These are phyloP conservation scores for Suillus spraguei DNA, from an alignment of 768 basidiomycete species.

Conservation along the genomic window DNA sequence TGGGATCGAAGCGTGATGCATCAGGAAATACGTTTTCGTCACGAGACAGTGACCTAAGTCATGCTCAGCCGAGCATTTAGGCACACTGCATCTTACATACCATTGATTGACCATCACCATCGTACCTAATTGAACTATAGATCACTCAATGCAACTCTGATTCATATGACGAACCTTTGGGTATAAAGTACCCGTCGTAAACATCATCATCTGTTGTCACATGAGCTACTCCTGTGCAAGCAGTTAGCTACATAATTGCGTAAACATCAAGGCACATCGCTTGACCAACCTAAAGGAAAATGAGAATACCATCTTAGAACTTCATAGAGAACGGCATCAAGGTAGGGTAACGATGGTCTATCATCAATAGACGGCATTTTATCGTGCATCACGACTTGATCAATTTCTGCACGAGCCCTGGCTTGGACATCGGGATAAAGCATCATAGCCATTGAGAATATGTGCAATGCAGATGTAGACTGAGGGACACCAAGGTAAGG, in stretches of 20 bases:
- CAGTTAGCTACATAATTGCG: not conserved
- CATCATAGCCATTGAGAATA: constrained; percentile 32
- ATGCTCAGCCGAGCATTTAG: not conserved
- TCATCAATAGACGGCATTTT: constrained; percentile 22
- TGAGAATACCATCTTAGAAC: constrained; percentile 10
- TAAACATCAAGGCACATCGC: not conserved
- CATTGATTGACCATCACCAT: constrained; percentile 25
- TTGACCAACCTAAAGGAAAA: constrained; percentile 12
- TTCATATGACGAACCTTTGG: constrained; percentile 36
- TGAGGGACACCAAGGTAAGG: constrained; percentile 23
- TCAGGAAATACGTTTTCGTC: constrained; percentile 2
- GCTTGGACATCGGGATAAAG: constrained; percentile 31
- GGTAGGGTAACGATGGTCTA: constrained; percentile 12
- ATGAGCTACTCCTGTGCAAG: constrained; percentile 24
- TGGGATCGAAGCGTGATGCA: constrained; percentile 12
- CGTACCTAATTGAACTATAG: constrained; percentile 17
- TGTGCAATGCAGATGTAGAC: constrained; percentile 22
- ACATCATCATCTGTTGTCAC: constrained; percentile 36
- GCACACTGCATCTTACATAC: constrained; percentile 9
- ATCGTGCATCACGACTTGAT: constrained; percentile 24
- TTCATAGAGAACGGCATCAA: constrained; percentile 17
- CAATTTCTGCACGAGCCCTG: constrained; percentile 28
- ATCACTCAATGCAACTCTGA: not conserved
- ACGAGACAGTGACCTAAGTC: not conserved
- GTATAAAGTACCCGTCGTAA: constrained; percentile 49